These are phyloP conservation scores for Aspergillus bridgeri DNA, from an alignment of 495 filamentous ascomycete species.

Conservation along the genomic window DNA sequence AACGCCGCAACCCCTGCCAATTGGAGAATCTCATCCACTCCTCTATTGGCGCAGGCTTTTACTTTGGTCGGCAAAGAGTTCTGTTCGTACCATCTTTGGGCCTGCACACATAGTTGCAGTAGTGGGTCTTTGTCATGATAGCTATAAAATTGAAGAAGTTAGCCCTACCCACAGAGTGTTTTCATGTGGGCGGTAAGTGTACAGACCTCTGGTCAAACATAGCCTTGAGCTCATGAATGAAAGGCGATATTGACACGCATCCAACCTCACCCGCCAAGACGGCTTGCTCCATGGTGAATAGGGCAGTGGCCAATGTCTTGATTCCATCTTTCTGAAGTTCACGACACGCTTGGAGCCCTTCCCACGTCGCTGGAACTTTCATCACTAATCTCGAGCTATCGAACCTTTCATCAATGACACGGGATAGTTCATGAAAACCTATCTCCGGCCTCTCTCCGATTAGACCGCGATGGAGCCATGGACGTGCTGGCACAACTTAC, in stretches of 20 bases:
- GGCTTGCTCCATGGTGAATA: slow-evolving; percentile 11
- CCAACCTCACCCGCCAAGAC: slow-evolving; percentile 8
- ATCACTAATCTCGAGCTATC: neutral
- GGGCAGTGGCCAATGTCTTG: slow-evolving; percentile 7
- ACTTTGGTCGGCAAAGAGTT: neutral
- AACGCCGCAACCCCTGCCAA: slow-evolving; percentile 6
- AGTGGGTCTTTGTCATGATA: neutral
- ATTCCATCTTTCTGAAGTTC: neutral
- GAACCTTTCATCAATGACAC: neutral
- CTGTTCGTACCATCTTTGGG: slow-evolving; percentile 6
- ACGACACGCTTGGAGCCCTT: slow-evolving; percentile 8
- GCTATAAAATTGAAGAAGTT: neutral
- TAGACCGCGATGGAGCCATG: too few species aligned
- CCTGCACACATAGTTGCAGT: neutral
- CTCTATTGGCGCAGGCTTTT: slow-evolving; percentile 3
- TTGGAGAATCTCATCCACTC: slow-evolving; percentile 6
- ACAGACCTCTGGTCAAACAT: neutral
- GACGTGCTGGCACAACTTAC: neutral
- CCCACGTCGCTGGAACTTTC: slow-evolving; percentile 10
- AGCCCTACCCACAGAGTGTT: neutral
- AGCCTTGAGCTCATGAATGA: slow-evolving; percentile 3
- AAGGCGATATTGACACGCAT: slow-evolving; percentile 11
- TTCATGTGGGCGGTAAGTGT: neutral
- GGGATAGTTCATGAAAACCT: slow-evolving; percentile 7
- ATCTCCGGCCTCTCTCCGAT: too few species aligned